A percentile compares a stretch with the other conserved stretches of the same genome.
Conservation (phyloP, 768 basidiomycete genomes). For the Antrodiella citrinella region DNA sequence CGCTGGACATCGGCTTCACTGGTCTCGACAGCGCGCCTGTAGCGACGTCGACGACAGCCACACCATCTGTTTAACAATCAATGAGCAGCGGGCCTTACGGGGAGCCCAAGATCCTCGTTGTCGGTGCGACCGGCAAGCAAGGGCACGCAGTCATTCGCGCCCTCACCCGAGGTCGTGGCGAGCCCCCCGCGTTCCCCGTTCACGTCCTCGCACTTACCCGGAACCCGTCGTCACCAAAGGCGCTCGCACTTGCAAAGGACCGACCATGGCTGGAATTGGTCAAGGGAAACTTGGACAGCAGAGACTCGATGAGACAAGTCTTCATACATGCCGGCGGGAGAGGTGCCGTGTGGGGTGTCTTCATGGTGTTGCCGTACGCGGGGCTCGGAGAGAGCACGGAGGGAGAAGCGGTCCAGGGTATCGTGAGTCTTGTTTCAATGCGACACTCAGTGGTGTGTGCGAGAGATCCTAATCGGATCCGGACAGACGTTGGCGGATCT, state of each 20-base stretch:
- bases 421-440: constrained; percentile 26
- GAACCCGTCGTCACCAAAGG: constrained; percentile 20
- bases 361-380: constrained; percentile 30
- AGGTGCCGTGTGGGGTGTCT: constrained; percentile 32
- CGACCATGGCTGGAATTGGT: constrained; percentile 24
- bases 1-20: not conserved
- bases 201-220: constrained; percentile 32
- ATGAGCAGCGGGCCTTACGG: constrained; percentile 1
- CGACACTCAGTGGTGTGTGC: too few species aligned
- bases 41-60: not conserved
- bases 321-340: constrained; percentile 26
- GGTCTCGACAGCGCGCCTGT: not conserved
- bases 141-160: constrained; percentile 3
- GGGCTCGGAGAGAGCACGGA: constrained; percentile 33
- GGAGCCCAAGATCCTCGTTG: constrained; percentile 3
- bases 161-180: not conserved
- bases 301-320: constrained; percentile 21
- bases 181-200: constrained; percentile 13
- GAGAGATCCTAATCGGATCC: too few species aligned
- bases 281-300: constrained; percentile 27
- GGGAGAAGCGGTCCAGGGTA: constrained; percentile 32
- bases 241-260: constrained; percentile 18
- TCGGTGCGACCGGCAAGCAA: constrained; percentile 6
- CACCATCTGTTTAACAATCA: not conserved
- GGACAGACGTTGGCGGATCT: constrained; percentile 28